Conservation (phyloP, 345 rosid genomes). For the Gynandropsis gynandra region DNA sequence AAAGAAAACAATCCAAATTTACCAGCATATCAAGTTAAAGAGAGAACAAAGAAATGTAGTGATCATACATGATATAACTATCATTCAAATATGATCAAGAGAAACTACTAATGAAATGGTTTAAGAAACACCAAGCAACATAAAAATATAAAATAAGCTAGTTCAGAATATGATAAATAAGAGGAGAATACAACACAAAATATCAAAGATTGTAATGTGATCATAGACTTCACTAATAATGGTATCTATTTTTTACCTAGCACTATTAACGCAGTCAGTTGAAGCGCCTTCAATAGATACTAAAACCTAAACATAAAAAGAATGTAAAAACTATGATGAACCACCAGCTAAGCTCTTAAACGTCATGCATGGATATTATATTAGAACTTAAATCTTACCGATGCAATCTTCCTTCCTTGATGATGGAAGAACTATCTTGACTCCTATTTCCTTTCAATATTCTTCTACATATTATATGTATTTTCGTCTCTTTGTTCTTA, state of each 20-base stretch:
- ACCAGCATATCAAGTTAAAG: no score
- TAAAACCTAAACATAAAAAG: constrained; percentile 9
- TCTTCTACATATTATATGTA: constrained; percentile 35
- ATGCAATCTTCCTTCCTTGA: constrained; percentile 61
- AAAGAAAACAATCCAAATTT: neutral
- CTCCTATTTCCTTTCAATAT: constrained; percentile 72
- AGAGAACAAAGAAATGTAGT: no score
- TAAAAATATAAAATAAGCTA: no score
- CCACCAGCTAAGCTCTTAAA: neutral
- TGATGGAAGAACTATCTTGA: constrained; percentile 57
- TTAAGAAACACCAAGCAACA: no score
- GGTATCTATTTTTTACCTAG: no score
- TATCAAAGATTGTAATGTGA: no score
- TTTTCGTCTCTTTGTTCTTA: no score
- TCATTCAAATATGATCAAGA: no score
- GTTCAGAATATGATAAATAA: no score
- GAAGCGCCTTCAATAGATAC: constrained; percentile 78
- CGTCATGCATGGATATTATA: neutral
- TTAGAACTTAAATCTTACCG: constrained; percentile 35
- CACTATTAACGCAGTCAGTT: constrained; percentile 46
- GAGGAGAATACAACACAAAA: no score
- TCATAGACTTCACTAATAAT: constrained; percentile 60
- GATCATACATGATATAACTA: neutral
- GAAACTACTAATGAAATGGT: no score
- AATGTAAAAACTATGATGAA: constrained; percentile 11